Evolutionary conservation across 805 yeast genomes (phyloP), one percentile per base, ranked within the genome.

Genomic region (Kluyveromyces lactis): DNA sequence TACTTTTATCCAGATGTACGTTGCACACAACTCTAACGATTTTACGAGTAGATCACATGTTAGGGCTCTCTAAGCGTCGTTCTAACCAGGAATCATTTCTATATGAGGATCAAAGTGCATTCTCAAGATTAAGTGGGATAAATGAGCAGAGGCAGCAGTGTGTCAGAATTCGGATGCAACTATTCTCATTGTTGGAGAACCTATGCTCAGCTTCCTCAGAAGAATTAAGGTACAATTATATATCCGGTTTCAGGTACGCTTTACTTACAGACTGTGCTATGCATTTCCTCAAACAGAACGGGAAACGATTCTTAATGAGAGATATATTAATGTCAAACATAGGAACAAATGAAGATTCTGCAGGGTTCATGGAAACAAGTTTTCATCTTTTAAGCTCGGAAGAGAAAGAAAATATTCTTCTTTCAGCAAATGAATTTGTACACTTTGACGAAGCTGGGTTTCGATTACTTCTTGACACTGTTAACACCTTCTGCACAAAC

Each of bases 271-370:
- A 34, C 16, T 34, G 37, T 26, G 37, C 30, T 7, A 11, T 24
- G 21, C 30, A 34, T 34, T 34, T 34, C 13, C 21, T 34, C 18
- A 34, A 34, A 17, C 30, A 34, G 15, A 34, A 34, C 30, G 37
- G n/a, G n/a, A 34, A 26, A 12, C 30, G 37, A 12, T 34, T 34
- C 19, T 21, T 26, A 8, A 34, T 26, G 30, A 34, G 29, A 26
- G 30, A 34, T 16, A 34, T 34, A 9, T 30, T 34, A 24, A 34
- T 34, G 37, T 26, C 37, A 6, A 21, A 34, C 13, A 26, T 26
- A 17, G 29, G 13, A 12, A 6, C 10, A 8, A 17, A 13, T 15
- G 21, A 26, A 17, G 29, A 34, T 12, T 12, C 18, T n/a, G 15
- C 27, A 13, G 37, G 37, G 7, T 34, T 24, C 19, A 34, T 34